A percentile compares a stretch with the other conserved stretches of the same genome.
Evolutionary conservation across 2,329 filamentous ascomycete genomes (phyloP).

Genomic region (Phoma herbarum): DNA sequence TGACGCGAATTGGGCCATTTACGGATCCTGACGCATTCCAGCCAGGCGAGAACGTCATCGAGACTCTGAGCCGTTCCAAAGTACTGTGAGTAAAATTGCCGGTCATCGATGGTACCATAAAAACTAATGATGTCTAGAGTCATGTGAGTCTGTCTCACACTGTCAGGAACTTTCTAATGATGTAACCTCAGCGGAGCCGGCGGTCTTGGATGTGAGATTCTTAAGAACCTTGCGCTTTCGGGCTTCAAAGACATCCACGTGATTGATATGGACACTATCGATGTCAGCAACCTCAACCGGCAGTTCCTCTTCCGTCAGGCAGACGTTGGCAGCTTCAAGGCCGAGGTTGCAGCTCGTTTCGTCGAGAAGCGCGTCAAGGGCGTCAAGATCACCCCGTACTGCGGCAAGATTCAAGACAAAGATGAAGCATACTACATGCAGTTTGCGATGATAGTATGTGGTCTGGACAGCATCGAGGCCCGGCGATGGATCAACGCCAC

Average conservation of each 20-base stretch:
- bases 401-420: conserved; percentile 95
- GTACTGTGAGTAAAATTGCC: conserved; percentile 67
- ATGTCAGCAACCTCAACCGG: conserved; percentile 96
- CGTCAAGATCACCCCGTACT: conserved; percentile 92
- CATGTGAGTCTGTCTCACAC: conserved; percentile 46
- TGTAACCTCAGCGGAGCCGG: conserved; percentile 81
- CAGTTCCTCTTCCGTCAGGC: conserved; percentile 94
- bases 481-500: conserved; percentile 98
- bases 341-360: conserved; percentile 89
- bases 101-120: not conserved
- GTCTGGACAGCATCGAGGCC: conserved; percentile 95
- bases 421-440: conserved; percentile 97
- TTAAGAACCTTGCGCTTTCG: conserved; percentile 94
- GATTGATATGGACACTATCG: conserved; percentile 99
- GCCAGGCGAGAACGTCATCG: conserved; percentile 61
- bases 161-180: conserved; percentile 18
- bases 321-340: conserved; percentile 94
- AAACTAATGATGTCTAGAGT: conserved; percentile 44
- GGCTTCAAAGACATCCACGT: conserved; percentile 98
- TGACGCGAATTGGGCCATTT: conserved; percentile 80
- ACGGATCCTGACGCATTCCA: conserved; percentile 68
- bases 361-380: conserved; percentile 89
- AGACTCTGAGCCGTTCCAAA: conserved; percentile 48
- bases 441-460: conserved; percentile 92
- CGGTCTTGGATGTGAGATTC: conserved; percentile 92